Evolutionary conservation across 108 stramenopile species (phyloP).

Genomic region (Pseudonitzschia pungens): DNA sequence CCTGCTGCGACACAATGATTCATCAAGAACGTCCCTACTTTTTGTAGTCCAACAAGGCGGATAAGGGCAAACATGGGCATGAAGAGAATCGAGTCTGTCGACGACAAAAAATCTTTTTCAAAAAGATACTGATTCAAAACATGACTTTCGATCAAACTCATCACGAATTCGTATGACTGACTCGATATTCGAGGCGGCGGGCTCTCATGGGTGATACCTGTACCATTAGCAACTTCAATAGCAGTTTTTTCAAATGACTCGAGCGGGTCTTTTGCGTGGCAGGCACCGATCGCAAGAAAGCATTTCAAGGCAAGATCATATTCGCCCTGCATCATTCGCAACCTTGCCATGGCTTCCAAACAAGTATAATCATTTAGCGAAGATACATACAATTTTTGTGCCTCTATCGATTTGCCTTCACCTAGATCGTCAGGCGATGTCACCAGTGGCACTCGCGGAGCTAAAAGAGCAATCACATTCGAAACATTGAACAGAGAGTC

Average conservation of each 20-base stretch:
- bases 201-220: neutral
- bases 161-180: conserved; percentile 43
- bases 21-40: conserved; percentile 63
- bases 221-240: conserved; percentile 32
- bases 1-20: conserved; percentile 66
- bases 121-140: conserved; percentile 58
- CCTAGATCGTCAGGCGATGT: neutral
- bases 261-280: conserved; percentile 38
- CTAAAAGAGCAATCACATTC: conserved; percentile 4
- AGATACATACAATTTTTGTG: neutral
- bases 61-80: conserved; percentile 66
- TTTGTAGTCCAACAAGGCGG: conserved; percentile 59
- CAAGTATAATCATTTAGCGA: conserved; percentile 25
- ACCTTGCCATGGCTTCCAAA: conserved; percentile 63
- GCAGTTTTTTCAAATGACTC: conserved; percentile 50
- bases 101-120: conserved; percentile 49
- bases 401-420: neutral
- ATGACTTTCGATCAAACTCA: conserved; percentile 65
- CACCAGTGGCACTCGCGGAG: conserved; percentile 22
- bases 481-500: conserved; percentile 28
- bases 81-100: conserved; percentile 17
- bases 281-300: conserved; percentile 64
- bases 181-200: conserved; percentile 17
- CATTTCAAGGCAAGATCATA: conserved; percentile 61
- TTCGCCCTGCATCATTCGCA: conserved; percentile 67